Evolutionary conservation across 805 yeast species (phyloP).

Genomic region (Ogataea ramenticola): DNA sequence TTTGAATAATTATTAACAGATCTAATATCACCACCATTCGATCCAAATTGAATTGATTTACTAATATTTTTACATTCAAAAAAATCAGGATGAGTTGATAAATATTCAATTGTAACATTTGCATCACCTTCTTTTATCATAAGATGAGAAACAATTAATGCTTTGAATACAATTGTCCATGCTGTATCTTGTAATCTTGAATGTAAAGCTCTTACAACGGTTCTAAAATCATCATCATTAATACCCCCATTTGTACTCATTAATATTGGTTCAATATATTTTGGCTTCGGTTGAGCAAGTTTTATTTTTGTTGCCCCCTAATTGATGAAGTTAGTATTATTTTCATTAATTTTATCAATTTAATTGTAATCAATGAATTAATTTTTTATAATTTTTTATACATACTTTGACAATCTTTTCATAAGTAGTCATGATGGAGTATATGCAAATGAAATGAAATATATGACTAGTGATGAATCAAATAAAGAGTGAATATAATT

Average conservation of each 20-base stretch:
- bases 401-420: slow-evolving; percentile 18
- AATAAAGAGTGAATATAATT: too few species aligned
- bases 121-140: slow-evolving; percentile 89
- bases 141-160: slow-evolving; percentile 78
- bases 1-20: slow-evolving; percentile 60
- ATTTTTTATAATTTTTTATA: too few species aligned
- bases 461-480: not conserved
- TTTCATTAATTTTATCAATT: too few species aligned
- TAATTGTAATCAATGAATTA: too few species aligned
- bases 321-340: too few species aligned
- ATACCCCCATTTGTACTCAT: slow-evolving; percentile 53
- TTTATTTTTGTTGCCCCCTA: slow-evolving; percentile 66
- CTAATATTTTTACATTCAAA: slow-evolving; percentile 42
- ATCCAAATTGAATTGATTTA: slow-evolving; percentile 12
- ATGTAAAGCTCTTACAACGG: slow-evolving; percentile 60
- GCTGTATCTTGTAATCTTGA: slow-evolving; percentile 67
- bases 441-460: not conserved
- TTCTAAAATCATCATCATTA: slow-evolving; percentile 46
- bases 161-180: slow-evolving; percentile 87
- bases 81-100: slow-evolving; percentile 51
- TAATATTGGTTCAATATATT: slow-evolving; percentile 89
- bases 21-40: slow-evolving; percentile 42
- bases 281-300: slow-evolving; percentile 96
- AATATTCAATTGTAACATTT: slow-evolving; percentile 63
- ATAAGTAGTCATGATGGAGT: slow-evolving; percentile 13